These are phyloP conservation scores for Medicago lupulina DNA, from an alignment of 306 rosid genomes.

Conservation along the genomic window DNA sequence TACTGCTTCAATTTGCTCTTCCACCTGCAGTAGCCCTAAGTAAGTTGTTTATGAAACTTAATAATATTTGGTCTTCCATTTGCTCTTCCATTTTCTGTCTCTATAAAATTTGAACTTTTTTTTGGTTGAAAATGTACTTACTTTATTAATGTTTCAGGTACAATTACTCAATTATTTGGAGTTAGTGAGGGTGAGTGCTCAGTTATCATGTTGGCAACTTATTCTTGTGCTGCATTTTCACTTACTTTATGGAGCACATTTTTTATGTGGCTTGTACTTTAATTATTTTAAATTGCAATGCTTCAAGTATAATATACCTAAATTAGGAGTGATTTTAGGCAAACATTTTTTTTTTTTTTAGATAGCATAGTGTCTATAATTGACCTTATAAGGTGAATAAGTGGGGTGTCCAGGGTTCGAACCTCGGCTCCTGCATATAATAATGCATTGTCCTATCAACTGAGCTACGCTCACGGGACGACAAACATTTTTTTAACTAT, in stretches of 20 bases:
- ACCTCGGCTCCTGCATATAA: no score
- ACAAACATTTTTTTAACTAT: neutral
- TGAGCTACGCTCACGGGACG: no score
- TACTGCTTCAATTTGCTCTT: constrained; percentile 51
- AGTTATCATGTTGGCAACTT: constrained; percentile 37
- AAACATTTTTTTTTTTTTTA: neutral
- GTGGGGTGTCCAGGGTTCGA: no score
- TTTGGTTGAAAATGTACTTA: neutral
- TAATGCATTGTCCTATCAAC: no score
- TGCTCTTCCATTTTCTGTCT: neutral
- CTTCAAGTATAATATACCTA: neutral
- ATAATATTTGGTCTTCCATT: neutral
- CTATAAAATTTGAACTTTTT: neutral
- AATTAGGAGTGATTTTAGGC: neutral
- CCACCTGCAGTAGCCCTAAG: constrained; percentile 50
- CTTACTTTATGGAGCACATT: constrained; percentile 27
- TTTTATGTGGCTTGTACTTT: constrained; percentile 29
- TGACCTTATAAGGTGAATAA: no score
- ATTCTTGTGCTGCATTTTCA: constrained; percentile 29
- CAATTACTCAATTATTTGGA: constrained; percentile 40
- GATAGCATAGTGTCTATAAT: no score
- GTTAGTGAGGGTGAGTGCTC: constrained; percentile 43
- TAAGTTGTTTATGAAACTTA: constrained; percentile 26
- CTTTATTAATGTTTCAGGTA: constrained; percentile 5
- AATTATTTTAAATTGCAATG: constrained; percentile 6